These are phyloP conservation scores for Sugiyamaella paludigena DNA, from an alignment of 1,139 yeast genomes.

Conservation along the genomic window DNA sequence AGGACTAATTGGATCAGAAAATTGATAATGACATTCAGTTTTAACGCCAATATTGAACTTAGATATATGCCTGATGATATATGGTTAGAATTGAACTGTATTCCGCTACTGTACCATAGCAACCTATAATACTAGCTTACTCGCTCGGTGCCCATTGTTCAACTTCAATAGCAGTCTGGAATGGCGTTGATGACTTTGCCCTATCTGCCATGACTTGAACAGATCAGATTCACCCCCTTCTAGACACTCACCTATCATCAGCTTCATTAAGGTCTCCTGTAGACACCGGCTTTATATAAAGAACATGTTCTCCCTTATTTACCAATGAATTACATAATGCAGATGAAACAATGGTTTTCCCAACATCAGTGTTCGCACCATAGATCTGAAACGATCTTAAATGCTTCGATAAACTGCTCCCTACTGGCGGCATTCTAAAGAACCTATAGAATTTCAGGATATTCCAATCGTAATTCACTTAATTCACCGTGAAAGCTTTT, in stretches of 20 bases:
- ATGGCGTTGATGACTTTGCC: too few species aligned
- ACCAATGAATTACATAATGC: constrained; percentile 22
- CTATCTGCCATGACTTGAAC: too few species aligned
- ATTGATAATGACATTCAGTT: constrained; percentile 25
- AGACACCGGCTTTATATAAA: constrained; percentile 32
- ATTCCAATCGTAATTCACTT: background rate
- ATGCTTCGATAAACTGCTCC: constrained; percentile 16
- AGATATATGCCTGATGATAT: constrained; percentile 14
- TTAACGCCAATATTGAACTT: constrained; percentile 7
- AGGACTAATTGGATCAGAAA: constrained; percentile 30
- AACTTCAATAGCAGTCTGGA: too few species aligned
- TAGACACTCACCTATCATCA: constrained; percentile 17
- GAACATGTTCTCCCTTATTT: constrained; percentile 11
- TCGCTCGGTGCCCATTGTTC: too few species aligned
- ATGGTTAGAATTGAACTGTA: background rate
- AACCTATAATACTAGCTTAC: too few species aligned
- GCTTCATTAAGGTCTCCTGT: constrained; percentile 31
- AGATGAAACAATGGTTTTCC: constrained; percentile 32
- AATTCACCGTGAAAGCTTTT: too few species aligned
- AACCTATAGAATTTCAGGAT: background rate
- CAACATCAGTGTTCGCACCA: constrained; percentile 44
- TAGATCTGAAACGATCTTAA: constrained; percentile 32
- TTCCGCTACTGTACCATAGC: too few species aligned
- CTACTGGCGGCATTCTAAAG: constrained; percentile 11
- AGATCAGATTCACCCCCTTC: too few species aligned